These are phyloP conservation scores for Bacterosira constricta DNA, from an alignment of 108 stramenopile genomes.

Conservation along the genomic window DNA sequence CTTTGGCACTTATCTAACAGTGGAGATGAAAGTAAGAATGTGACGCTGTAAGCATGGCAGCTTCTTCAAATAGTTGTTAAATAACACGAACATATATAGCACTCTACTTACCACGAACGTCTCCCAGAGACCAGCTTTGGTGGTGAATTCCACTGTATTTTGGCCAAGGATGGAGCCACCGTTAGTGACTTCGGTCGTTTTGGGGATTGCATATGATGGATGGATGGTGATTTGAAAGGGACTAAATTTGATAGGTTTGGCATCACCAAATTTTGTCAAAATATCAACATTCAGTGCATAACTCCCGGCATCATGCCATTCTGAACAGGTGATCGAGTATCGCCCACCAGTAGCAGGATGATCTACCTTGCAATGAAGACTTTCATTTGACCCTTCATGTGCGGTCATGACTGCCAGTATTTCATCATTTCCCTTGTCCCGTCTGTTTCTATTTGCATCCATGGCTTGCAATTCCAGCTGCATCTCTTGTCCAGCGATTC, in stretches of 20 bases:
- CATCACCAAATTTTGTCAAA: neutral
- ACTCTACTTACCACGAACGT: conserved; percentile 14
- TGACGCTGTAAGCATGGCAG: too few relatives aligned
- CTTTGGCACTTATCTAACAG: conserved; percentile 6
- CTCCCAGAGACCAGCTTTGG: conserved; percentile 7
- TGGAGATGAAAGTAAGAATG: neutral
- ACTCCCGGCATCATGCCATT: too few relatives aligned
- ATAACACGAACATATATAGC: too few relatives aligned
- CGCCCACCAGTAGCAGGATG: conserved; percentile 1
- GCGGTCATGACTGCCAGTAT: conserved; percentile 15
- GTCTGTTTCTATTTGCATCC: conserved; percentile 10
- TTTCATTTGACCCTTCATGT: neutral
- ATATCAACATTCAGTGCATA: conserved; percentile 8
- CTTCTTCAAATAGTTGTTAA: too few relatives aligned
- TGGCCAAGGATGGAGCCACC: neutral
- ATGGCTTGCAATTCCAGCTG: conserved; percentile 13
- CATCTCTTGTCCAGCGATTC: conserved; percentile 8
- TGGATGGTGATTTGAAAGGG: conserved; percentile 20
- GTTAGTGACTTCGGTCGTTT: conserved; percentile 17
- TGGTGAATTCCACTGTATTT: neutral
- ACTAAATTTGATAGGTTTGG: conserved; percentile 13
- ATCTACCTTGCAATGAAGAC: neutral
- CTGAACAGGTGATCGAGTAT: conserved; percentile 15
- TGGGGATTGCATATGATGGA: conserved; percentile 13
- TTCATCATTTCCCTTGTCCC: conserved; percentile 7